A percentile compares a stretch with the other conserved stretches of the same genome.
These are phyloP conservation scores for Calonectria montana DNA, from an alignment of 2,329 filamentous ascomycete genomes.

Conservation along the genomic window DNA sequence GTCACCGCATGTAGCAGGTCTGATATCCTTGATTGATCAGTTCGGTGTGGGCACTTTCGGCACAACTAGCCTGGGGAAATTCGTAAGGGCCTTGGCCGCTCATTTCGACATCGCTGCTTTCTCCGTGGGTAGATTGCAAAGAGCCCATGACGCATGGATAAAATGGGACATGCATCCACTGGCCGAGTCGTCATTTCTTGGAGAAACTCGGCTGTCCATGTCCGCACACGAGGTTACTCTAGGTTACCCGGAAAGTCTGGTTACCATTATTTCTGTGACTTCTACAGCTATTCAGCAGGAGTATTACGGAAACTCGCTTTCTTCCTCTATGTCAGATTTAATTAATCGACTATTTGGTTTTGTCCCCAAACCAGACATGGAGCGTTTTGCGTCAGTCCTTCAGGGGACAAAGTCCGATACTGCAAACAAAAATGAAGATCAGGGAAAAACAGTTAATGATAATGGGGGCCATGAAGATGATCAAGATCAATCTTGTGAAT, in stretches of 20 bases:
- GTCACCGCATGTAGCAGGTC: background rate
- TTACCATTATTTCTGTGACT: background rate
- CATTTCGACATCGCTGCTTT: conserved; percentile 4
- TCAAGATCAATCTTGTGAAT: background rate
- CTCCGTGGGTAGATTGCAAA: background rate
- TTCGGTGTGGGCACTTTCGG: background rate
- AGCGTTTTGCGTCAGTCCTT: background rate
- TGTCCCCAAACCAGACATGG: background rate
- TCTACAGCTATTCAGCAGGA: background rate
- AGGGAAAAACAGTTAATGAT: background rate
- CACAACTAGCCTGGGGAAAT: background rate
- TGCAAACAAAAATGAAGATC: background rate
- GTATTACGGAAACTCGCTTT: background rate
- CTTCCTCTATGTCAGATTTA: background rate
- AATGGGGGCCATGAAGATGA: too few relatives aligned
- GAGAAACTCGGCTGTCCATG: background rate
- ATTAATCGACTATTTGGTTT: background rate
- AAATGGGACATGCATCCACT: background rate
- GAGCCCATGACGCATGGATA: background rate
- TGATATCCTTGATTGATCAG: background rate
- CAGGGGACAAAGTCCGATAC: background rate
- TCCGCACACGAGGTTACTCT: background rate
- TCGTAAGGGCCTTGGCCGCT: background rate
- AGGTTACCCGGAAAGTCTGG: background rate
- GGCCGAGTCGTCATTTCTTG: background rate